phyloP scores from a whole-genome alignment of 345 rosid genomes.

The Citrus unshiu region DNA sequence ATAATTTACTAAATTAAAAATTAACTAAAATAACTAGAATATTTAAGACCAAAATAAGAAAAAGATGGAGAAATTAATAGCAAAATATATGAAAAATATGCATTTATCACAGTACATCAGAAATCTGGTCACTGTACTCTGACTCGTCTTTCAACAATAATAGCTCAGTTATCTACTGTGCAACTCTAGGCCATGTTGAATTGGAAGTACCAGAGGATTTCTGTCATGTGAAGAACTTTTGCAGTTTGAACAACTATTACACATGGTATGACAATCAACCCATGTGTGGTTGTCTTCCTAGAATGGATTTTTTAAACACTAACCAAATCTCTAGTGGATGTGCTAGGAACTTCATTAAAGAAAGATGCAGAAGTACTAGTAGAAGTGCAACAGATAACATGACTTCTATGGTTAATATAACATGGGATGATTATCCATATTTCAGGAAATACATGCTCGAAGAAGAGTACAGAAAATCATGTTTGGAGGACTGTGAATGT shows the following conservation, averaged over 20 bases:
- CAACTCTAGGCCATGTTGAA: background rate
- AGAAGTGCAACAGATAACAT: background rate
- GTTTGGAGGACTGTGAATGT: slow-evolving; percentile 3
- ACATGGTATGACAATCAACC: background rate
- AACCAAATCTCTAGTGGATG: background rate
- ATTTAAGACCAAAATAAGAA: no score
- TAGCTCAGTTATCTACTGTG: background rate
- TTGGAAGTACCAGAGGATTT: background rate
- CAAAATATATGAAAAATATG: no score
- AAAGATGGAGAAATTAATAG: no score
- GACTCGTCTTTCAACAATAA: background rate
- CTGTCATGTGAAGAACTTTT: background rate
- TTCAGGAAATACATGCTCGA: background rate
- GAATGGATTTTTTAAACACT: background rate
- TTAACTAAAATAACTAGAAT: no score
- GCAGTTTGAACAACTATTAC: background rate
- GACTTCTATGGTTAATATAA: background rate
- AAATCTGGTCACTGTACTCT: rapidly evolving
- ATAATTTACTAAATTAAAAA: no score
- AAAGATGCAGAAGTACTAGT: background rate
- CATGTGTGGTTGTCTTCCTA: background rate
- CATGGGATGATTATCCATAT: slow-evolving; percentile 2
- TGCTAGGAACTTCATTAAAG: background rate
- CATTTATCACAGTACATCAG: no score
- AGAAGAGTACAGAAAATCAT: background rate